Percentiles rank a stretch among this genome's conserved stretches.
phyloP scores from a whole-genome alignment of 106 monocot genomes.

The Allium fistulosum region DNA sequence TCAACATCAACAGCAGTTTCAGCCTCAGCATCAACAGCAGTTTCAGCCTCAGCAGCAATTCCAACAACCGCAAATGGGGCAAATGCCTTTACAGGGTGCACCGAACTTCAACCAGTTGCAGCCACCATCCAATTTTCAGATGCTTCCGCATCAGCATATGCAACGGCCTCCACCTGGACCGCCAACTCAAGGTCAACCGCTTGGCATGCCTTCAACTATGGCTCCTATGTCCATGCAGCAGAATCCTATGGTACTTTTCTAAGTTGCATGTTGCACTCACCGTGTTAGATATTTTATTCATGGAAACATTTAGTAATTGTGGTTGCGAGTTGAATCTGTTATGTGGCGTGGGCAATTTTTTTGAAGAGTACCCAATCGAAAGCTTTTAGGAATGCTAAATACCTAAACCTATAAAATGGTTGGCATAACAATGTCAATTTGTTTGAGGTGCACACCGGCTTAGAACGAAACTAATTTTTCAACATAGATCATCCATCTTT shows the following conservation, averaged over 20 bases:
- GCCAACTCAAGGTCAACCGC: slow-evolving; percentile 20
- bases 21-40: slow-evolving; percentile 59
- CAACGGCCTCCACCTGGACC: slow-evolving; percentile 29
- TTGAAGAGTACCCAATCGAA: no score
- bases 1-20: slow-evolving; percentile 50
- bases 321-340: no score
- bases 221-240: slow-evolving; percentile 38
- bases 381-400: no score
- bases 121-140: slow-evolving; percentile 52
- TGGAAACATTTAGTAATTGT: no score
- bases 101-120: slow-evolving; percentile 62
- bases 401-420: no score
- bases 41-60: slow-evolving; percentile 37
- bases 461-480: no score
- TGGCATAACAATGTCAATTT: no score
- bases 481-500: no score
- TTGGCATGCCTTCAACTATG: slow-evolving; percentile 36
- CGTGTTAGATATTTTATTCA: no score
- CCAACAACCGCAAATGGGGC: slow-evolving; percentile 42
- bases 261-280: no score
- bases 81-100: slow-evolving; percentile 35
- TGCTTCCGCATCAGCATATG: slow-evolving; percentile 48
- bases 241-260: slow-evolving; percentile 63
- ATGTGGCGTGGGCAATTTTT: no score
- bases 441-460: no score